These are phyloP conservation scores for Saccharomycopsis selenospora DNA, from an alignment of 805 yeast genomes.

Conservation along the genomic window DNA sequence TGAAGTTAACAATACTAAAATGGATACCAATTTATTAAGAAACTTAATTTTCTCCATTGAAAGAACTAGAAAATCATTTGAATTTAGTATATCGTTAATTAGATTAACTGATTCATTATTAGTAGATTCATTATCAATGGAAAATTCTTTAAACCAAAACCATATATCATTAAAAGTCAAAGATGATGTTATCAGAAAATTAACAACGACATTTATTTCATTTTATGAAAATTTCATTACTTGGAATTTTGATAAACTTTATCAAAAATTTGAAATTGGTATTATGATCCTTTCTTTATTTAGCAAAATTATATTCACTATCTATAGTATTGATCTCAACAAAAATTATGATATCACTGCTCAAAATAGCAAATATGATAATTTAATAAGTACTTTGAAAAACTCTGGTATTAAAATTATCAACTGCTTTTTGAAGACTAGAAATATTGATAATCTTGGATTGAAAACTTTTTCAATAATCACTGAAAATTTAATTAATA, in stretches of 20 bases:
- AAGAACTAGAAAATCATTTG: conserved; percentile 57
- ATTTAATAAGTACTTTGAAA: conserved; percentile 36
- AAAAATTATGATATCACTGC: neutral
- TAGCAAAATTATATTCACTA: conserved; percentile 42
- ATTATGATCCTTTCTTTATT: conserved; percentile 47
- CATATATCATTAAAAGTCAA: conserved; percentile 37
- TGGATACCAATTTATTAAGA: conserved; percentile 37
- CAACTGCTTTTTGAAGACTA: conserved; percentile 47
- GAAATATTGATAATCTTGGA: conserved; percentile 45
- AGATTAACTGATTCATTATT: conserved; percentile 48
- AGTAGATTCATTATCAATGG: conserved; percentile 35
- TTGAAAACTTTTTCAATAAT: conserved; percentile 45
- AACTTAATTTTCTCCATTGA: conserved; percentile 66
- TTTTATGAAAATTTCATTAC: conserved; percentile 66
- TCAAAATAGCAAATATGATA: neutral
- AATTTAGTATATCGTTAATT: conserved; percentile 55
- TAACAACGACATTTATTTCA: conserved; percentile 50
- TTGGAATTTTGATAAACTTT: conserved; percentile 55
- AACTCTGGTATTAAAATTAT: conserved; percentile 45
- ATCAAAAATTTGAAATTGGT: conserved; percentile 59
- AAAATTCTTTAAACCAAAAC: conserved; percentile 20
- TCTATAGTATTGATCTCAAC: conserved; percentile 45
- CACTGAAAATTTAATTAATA: conserved; percentile 40
- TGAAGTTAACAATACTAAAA: conserved; percentile 29
- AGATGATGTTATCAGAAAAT: conserved; percentile 46